phyloP scores from a whole-genome alignment of 495 filamentous ascomycete genomes.

The Aspergillus kassunensis region DNA sequence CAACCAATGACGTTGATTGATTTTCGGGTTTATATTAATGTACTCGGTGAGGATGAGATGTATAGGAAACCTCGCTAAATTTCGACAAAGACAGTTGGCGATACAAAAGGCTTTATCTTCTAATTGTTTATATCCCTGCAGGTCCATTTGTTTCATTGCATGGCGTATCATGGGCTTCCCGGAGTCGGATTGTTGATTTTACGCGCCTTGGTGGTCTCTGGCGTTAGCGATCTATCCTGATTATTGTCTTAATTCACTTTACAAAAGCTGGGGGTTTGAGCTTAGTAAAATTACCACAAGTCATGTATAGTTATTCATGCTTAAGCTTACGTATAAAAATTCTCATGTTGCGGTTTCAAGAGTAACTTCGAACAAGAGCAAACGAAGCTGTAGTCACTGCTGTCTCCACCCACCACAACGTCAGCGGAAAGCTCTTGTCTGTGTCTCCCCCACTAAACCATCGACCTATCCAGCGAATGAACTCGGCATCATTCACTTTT shows the following conservation, averaged over 20 bases:
- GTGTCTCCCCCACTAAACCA: not conserved
- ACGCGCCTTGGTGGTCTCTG: not conserved
- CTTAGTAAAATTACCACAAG: too few relatives aligned
- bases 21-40: not conserved
- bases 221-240: not conserved
- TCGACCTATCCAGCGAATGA: not conserved
- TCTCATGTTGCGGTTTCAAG: too few relatives aligned
- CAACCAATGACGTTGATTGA: not conserved
- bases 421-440: slow-evolving; percentile 8
- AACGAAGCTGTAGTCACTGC: not conserved
- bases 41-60: too few relatives aligned
- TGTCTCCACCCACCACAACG: slow-evolving; percentile 7
- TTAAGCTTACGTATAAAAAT: too few relatives aligned
- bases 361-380: not conserved
- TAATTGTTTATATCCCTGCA: not conserved
- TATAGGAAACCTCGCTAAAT: not conserved
- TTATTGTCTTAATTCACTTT: too few relatives aligned
- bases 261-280: too few relatives aligned
- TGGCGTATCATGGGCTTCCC: not conserved
- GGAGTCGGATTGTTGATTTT: not conserved
- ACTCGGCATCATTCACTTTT: not conserved
- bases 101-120: not conserved
- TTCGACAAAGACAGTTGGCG: not conserved
- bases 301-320: too few relatives aligned
- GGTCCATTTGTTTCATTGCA: not conserved